phyloP scores from a whole-genome alignment of 2,329 filamentous ascomycete genomes.

The Ophiostoma quercus region DNA sequence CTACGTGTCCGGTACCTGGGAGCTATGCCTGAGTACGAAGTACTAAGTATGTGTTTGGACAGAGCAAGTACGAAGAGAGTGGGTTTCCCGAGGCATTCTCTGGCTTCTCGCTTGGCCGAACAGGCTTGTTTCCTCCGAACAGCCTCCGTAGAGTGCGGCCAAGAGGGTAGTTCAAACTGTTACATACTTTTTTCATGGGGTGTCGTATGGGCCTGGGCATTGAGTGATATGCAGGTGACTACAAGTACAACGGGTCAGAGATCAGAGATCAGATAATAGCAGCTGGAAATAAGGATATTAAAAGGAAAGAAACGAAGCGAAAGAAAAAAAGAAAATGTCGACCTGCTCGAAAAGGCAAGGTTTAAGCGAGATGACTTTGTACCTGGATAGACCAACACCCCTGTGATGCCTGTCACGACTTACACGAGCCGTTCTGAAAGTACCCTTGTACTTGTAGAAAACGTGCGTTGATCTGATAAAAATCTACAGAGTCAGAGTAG shows the following conservation, averaged over 20 bases:
- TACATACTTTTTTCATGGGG: conserved; percentile 10
- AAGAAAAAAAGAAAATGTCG: background rate
- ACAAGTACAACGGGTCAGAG: too few relatives aligned
- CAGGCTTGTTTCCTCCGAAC: conserved; percentile 2
- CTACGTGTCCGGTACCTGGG: conserved; percentile 4
- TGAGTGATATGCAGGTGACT: too few relatives aligned
- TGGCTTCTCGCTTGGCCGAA: background rate
- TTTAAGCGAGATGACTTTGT: background rate
- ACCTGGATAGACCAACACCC: conserved; percentile 4
- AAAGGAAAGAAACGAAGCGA: too few relatives aligned
- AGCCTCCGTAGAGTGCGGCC: background rate
- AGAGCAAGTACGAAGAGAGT: background rate
- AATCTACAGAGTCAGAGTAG: background rate
- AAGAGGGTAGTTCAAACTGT: background rate
- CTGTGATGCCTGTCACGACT: background rate
- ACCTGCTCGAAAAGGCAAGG: background rate
- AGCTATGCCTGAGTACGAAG: too few relatives aligned
- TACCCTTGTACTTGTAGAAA: background rate
- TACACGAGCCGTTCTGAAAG: conserved; percentile 1
- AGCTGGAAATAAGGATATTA: background rate
- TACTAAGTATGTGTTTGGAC: too few relatives aligned
- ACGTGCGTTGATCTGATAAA: conserved; percentile 22
- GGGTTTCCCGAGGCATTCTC: conserved; percentile 17
- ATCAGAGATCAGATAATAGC: background rate
- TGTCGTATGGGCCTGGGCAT: background rate